A percentile compares a stretch with the other conserved stretches of the same genome.
Evolutionary conservation across 2,329 filamentous ascomycete species (phyloP).

Genomic region (Arthrobotrys musiformis): DNA sequence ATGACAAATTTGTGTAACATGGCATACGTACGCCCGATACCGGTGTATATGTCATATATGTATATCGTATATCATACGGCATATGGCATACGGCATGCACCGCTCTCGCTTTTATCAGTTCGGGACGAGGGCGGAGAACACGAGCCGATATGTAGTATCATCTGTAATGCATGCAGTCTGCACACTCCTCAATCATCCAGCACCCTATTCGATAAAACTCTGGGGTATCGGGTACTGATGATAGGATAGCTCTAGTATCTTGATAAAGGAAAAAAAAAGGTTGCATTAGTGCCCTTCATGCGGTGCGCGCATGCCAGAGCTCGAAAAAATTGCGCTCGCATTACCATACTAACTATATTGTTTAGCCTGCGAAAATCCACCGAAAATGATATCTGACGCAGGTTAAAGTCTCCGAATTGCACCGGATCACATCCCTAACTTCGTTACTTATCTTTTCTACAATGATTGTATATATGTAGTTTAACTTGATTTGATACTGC

Average conservation of each 20-base stretch:
- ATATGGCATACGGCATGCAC: too few species aligned
- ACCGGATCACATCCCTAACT: slow-evolving; percentile 17
- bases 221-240: slow-evolving; percentile 11
- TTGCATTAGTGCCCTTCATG: slow-evolving; percentile 12
- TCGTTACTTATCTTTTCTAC: too few species aligned
- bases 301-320: slow-evolving; percentile 15
- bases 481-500: neutral
- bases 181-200: too few species aligned
- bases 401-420: slow-evolving; percentile 9
- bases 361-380: slow-evolving; percentile 22
- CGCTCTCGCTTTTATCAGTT: neutral
- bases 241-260: slow-evolving; percentile 15
- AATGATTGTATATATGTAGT: too few species aligned
- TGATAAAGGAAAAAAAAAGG: neutral
- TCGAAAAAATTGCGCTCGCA: slow-evolving; percentile 12
- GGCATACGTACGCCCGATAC: too few species aligned
- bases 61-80: too few species aligned
- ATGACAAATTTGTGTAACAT: too few species aligned
- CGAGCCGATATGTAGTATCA: neutral
- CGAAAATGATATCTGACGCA: neutral
- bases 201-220: too few species aligned
- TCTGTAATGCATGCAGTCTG: too few species aligned
- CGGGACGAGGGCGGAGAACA: slow-evolving; percentile 2
- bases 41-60: too few species aligned
- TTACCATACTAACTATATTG: too few species aligned